phyloP scores from a whole-genome alignment of 192 early-diverging fungal species.

The Backusella macrospora region DNA sequence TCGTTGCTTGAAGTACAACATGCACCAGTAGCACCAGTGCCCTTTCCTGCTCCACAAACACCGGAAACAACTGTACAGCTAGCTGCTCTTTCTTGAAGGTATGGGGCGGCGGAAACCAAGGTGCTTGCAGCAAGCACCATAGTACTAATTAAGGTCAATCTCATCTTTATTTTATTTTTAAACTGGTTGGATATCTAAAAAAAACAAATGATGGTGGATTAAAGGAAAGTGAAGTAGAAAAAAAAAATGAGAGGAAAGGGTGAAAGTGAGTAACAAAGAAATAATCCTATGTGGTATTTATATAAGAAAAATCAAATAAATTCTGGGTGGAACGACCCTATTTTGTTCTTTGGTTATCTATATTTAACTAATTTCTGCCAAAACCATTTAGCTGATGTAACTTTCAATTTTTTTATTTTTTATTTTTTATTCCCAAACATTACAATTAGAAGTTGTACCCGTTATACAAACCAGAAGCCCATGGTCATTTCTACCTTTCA shows the following conservation, averaged over 20 bases:
- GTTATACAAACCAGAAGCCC: not conserved
- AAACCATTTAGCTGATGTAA: not conserved
- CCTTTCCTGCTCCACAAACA: not conserved
- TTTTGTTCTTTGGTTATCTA: not conserved
- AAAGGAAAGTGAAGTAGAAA: conserved; percentile 4
- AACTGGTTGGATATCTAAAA: conserved; percentile 1
- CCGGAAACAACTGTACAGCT: conserved; percentile 10
- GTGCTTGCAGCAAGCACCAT: conserved; percentile 8
- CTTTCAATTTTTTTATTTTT: not conserved
- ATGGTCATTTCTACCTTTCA: not conserved
- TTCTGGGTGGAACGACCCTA: not conserved
- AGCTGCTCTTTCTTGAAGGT: not conserved
- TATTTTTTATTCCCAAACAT: not conserved
- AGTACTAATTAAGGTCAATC: conserved; percentile 10
- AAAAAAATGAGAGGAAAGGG: not conserved
- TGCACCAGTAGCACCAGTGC: not conserved
- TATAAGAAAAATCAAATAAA: not conserved
- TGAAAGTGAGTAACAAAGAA: not conserved
- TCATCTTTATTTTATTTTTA: conserved; percentile 4
- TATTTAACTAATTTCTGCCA: conserved; percentile 10
- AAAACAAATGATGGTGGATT: not conserved
- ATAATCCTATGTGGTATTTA: not conserved
- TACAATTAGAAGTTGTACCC: not conserved
- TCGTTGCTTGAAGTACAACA: not conserved
- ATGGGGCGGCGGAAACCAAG: conserved; percentile 1